Evolutionary conservation across 345 rosid genomes (phyloP), one percentile per base, ranked within the genome.

Genomic region (Lepidium africanum): DNA sequence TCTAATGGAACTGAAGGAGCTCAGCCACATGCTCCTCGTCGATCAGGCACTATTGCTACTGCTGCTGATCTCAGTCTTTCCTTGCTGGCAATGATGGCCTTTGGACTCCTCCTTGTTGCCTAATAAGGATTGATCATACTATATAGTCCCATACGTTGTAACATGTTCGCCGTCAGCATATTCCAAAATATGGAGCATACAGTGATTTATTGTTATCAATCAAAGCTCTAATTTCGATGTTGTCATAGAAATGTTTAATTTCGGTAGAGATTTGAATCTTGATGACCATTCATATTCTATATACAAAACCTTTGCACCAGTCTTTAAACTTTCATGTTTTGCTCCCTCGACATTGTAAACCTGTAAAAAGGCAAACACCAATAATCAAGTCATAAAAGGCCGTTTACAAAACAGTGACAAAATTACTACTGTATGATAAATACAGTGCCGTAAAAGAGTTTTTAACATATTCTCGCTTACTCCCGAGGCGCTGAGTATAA

Each of bases 11-110:
- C 65, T 50, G 38, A 50, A 45, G 36, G 58, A 49, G 46, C 69
- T 33, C 16, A 71, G 5, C 53, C 63, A 27, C 50, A 78, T 7
- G 43, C 77, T 13, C 51, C 50, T 13, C 59, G 90, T 33, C 25
- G 3, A 14, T 74, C 93, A 49, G 72, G 74, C 27, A 51, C 78
- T 9, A 13, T 60, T 45, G 40, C 71, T 23, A 79, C 59, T 45
- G 54, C 43, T 14, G 77, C 78, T 60, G 65, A 76, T 60, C 15
- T 76, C 11, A 79, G 81, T 23, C 52, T 76, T 14, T 69, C 84
- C 12, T 36, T 83, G 13, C 14, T 77, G 46, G 75, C 86, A 47
- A 40, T 79, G 16, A 12, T 76, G 50, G 68, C 73, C 30, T 54
- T 86, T 5, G 33, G 67, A 51, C 23, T 79, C 11, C 55, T 83